phyloP scores from a whole-genome alignment of 176 grass and related monocot species.

The Bromus sterilis region DNA sequence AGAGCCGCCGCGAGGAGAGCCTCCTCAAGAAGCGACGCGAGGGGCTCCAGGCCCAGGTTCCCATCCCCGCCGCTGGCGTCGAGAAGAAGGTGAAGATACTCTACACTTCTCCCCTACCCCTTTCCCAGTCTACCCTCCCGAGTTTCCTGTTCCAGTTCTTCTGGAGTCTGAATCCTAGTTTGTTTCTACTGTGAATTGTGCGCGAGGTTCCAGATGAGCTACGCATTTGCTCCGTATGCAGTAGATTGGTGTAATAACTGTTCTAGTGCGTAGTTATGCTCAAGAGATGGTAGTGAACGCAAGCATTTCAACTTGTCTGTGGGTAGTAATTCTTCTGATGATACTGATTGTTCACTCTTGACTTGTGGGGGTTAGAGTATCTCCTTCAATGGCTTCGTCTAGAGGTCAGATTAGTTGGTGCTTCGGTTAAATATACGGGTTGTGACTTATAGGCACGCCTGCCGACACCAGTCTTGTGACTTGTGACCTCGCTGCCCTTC shows the following conservation, averaged over 20 bases:
- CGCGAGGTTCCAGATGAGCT: background rate
- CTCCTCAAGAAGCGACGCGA: conserved; percentile 92
- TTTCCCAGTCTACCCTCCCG: background rate
- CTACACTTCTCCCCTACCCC: background rate
- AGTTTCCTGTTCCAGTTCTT: background rate
- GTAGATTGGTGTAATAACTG: background rate
- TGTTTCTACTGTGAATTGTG: background rate
- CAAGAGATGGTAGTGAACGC: background rate
- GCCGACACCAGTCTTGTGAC: background rate
- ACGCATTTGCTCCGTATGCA: background rate
- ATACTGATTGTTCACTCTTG: background rate
- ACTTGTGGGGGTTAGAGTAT: background rate
- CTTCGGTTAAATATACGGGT: background rate
- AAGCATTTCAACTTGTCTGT: background rate
- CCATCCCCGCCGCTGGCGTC: conserved; percentile 35
- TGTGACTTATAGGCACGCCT: background rate
- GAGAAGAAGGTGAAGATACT: conserved; percentile 75
- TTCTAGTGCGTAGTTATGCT: background rate
- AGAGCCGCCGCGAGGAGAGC: conserved; percentile 90
- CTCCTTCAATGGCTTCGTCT: background rate
- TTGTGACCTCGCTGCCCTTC: background rate
- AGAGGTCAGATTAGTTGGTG: background rate
- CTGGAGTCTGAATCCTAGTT: background rate
- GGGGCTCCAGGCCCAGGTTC: conserved; percentile 55
- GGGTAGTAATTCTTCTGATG: background rate